A percentile compares a stretch with the other conserved stretches of the same genome.
These are phyloP conservation scores for Euphrasia confusa DNA, from an alignment of 257 asterid genomes.

Conservation along the genomic window DNA sequence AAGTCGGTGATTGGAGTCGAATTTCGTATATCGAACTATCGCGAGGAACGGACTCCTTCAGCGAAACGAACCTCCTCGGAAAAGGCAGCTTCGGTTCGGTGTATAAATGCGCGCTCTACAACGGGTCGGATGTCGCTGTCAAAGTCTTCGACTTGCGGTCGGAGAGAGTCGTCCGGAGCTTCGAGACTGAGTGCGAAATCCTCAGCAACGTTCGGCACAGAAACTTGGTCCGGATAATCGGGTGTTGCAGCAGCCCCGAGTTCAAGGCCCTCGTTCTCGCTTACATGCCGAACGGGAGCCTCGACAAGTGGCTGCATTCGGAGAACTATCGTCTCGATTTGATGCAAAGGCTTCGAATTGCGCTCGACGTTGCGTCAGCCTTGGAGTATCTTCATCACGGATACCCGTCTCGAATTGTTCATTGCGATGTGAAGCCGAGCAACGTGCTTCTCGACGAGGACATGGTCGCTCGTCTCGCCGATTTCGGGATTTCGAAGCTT, in stretches of 20 bases:
- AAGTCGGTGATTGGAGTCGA: slow-evolving; percentile 21
- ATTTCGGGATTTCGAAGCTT: background rate
- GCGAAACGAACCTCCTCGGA: slow-evolving; percentile 22
- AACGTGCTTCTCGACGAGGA: slow-evolving; percentile 3
- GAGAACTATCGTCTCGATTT: background rate
- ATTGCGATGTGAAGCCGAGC: background rate
- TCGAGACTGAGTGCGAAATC: background rate
- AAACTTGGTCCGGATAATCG: background rate
- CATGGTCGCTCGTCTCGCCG: background rate
- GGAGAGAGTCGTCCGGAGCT: background rate
- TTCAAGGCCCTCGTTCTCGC: background rate
- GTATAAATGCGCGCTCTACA: background rate
- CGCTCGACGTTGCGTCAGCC: background rate
- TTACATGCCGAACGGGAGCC: slow-evolving; percentile 6
- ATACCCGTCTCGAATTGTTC: background rate
- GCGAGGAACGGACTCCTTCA: background rate
- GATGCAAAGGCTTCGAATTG: background rate
- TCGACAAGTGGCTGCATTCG: background rate
- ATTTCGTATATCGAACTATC: slow-evolving; percentile 28
- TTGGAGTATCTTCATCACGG: no score
- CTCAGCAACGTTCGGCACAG: background rate
- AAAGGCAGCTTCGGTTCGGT: slow-evolving; percentile 26
- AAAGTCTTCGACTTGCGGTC: background rate
- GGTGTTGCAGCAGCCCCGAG: background rate
- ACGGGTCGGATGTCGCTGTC: background rate